phyloP scores from a whole-genome alignment of 225 moss, liverwort and hornwort species.

The Sphagnum tenellum region DNA sequence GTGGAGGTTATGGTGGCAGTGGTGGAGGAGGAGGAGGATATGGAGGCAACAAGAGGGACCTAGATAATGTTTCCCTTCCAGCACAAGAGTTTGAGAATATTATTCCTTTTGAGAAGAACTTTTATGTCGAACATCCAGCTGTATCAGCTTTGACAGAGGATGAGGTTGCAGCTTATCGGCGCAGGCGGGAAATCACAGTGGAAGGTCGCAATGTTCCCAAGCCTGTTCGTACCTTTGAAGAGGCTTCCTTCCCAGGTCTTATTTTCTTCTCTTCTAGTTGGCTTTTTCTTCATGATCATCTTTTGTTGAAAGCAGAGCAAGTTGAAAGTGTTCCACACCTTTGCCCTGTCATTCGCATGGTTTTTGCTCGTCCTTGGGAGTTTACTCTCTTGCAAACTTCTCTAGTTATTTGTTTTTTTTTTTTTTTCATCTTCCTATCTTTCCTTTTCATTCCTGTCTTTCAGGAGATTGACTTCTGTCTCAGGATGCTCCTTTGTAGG shows the following conservation, averaged over 20 bases:
- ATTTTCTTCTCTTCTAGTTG: neutral
- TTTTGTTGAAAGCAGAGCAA: no score
- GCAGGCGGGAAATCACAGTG: slow-evolving; percentile 75
- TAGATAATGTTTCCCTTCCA: slow-evolving; percentile 59
- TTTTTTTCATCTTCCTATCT: no score
- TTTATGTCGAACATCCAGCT: slow-evolving; percentile 82
- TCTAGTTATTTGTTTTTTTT: no score
- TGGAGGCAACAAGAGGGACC: slow-evolving; percentile 50
- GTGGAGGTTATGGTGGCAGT: slow-evolving; percentile 26
- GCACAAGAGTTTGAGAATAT: slow-evolving; percentile 79
- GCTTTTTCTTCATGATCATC: no score
- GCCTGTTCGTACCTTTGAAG: slow-evolving; percentile 86
- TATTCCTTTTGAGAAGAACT: slow-evolving; percentile 87
- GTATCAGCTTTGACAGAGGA: slow-evolving; percentile 69
- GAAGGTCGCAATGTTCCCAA: slow-evolving; percentile 77
- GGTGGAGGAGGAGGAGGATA: slow-evolving; percentile 38
- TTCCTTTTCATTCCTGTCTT: no score
- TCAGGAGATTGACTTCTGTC: no score
- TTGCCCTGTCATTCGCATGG: no score
- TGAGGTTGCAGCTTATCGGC: slow-evolving; percentile 51
- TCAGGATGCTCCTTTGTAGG: no score
- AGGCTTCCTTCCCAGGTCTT: slow-evolving; percentile 83
- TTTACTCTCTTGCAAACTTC: no score
- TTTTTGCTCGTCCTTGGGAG: no score
- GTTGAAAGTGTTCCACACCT: no score